Percentiles rank a stretch among this genome's conserved stretches.
Conservation (phyloP, 345 rosid genomes). For the Turritis glabra region DNA sequence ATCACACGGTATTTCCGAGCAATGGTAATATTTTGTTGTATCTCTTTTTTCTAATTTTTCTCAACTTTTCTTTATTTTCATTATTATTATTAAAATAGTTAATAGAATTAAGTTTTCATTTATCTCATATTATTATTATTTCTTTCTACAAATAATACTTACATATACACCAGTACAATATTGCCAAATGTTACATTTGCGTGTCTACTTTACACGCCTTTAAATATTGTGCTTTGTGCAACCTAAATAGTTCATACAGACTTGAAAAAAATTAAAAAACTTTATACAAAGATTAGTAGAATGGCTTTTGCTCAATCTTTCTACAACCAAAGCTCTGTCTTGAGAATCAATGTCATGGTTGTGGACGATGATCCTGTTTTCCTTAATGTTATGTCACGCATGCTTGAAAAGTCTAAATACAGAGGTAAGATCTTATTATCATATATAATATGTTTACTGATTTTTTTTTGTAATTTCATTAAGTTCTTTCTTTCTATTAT, state of each 20-base stretch:
- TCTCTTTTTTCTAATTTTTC: constrained; percentile 17
- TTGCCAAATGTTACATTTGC: constrained; percentile 29
- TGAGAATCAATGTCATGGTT: constrained; percentile 46
- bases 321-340: constrained; percentile 24
- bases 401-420: constrained; percentile 45
- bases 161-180: constrained; percentile 21
- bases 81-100: constrained; percentile 17
- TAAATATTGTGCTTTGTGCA: constrained; percentile 27
- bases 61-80: constrained; percentile 10
- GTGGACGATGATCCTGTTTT: constrained; percentile 68
- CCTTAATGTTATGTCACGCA: constrained; percentile 51
- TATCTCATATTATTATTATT: constrained; percentile 22
- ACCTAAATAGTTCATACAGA: constrained; percentile 5
- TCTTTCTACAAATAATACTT: constrained; percentile 26
- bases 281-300: constrained; percentile 12
- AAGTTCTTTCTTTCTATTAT: background rate
- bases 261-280: background rate
- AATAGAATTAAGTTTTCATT: background rate
- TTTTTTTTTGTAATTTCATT: background rate
- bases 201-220: constrained; percentile 26
- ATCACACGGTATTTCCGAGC: constrained; percentile 15
- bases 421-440: constrained; percentile 45
- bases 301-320: constrained; percentile 33
- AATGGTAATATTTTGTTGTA: constrained; percentile 16
- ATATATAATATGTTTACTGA: background rate